Conservation (phyloP, 768 basidiomycete genomes). For the Leccinum ochraceum region DNA sequence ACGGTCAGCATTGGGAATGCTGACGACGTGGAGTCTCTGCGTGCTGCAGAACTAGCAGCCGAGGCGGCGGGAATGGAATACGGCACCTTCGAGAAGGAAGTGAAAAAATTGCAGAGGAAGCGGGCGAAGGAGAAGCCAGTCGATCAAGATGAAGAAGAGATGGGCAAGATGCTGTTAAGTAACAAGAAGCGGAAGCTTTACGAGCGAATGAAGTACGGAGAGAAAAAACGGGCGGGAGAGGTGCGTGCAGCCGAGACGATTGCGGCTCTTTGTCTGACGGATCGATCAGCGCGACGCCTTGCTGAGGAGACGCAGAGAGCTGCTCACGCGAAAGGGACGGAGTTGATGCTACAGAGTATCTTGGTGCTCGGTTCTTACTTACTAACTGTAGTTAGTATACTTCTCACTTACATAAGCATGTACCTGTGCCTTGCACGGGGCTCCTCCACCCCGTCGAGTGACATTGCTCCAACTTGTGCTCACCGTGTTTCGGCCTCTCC, state of each 20-base stretch:
- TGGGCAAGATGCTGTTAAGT: constrained; percentile 99
- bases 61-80: constrained; percentile 86
- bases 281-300: constrained; percentile 55
- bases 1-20: constrained; percentile 35
- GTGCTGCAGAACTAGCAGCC: constrained; percentile 89
- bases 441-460: neutral
- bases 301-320: constrained; percentile 55
- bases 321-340: constrained; percentile 45
- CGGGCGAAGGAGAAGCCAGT: constrained; percentile 36
- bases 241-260: constrained; percentile 45
- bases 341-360: neutral
- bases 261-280: constrained; percentile 11
- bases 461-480: constrained; percentile 1
- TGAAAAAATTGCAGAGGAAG: constrained; percentile 58
- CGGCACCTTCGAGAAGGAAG: constrained; percentile 73
- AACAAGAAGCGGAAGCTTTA: constrained; percentile 93
- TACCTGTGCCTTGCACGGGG: neutral
- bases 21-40: constrained; percentile 66
- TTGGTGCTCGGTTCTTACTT: neutral
- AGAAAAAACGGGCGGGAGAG: constrained; percentile 76
- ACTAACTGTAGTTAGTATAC: neutral
- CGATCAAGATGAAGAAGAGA: constrained; percentile 63
- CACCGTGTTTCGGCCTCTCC: constrained; percentile 6
- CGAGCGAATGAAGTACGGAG: constrained; percentile 88
- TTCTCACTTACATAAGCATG: neutral